Base-by-base conservation (phyloP, 768 basidiomycete species). In the Pleurotus citrinopileatus region DNA sequence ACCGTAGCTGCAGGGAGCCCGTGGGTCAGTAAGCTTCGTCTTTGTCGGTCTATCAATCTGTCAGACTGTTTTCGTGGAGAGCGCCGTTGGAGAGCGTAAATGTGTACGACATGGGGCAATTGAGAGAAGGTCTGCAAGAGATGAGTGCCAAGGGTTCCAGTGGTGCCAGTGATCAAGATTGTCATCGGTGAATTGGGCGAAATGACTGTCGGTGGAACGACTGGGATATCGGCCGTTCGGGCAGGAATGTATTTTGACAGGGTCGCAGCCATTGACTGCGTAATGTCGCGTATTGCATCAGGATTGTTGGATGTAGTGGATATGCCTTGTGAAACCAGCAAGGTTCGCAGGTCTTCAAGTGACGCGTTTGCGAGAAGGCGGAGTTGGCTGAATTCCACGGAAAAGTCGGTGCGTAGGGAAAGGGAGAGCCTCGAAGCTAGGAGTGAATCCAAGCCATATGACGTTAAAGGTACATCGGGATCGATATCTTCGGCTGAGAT, bases 361-460 rank as follows among this genome's bases (percentile, higher is more conserved):
- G 62, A 63, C 37, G 72, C 50, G 44, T 70, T 68, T 2, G 65
- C 70, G 12, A 75, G 59, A 5, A 75, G 63, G 48, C 73, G 72
- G 42, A 74, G 59, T 53, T 74, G 73, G 2, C 69, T 64, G 29
- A 70, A 57, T 22, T 61, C 46, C 12, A 72, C 55, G 32, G 32
- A 34, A 9, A 34, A n/a, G 22, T 61, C 59, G 0, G 67, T 60
- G 7, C 64, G 63, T 32, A 76, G 65, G 1, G 63, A 62, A 47
- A 64, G 63, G 3, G 74, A 70, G 8, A 76, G 56, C 17, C 65
- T 63, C 4, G 69, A 68, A 8, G 75, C 74, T 6, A 68, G 64
- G 7, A 76, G 65, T 1, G 75, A 76, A 56, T 76, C 75, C n/a
- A 75, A 61, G 8, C 76, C 76, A 38, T 75, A 76, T 1, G 69